A percentile compares a stretch with the other conserved stretches of the same genome.
Evolutionary conservation across 805 yeast genomes (phyloP).

Genomic region (Zygosaccharomyces siamensis): DNA sequence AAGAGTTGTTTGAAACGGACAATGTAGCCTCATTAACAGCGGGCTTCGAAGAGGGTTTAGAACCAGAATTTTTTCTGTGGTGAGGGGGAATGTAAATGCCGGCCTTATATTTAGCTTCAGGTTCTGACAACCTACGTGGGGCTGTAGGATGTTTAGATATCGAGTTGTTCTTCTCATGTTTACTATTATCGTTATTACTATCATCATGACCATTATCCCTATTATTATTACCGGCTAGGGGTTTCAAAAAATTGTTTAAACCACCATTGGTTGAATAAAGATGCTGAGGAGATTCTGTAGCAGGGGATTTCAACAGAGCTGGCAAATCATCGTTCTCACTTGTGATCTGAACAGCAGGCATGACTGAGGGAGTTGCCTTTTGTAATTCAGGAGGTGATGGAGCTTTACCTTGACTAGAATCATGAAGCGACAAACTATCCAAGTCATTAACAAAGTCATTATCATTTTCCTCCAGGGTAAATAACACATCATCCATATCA

Average conservation of each 20-base stretch:
- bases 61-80: conserved; percentile 39
- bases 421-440: conserved; percentile 22
- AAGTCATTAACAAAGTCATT: conserved; percentile 28
- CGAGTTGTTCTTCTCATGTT: neutral
- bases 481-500: conserved; percentile 33
- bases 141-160: neutral
- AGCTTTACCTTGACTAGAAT: neutral
- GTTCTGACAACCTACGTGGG: conserved; percentile 4
- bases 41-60: conserved; percentile 11
- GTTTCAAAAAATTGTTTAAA: neutral
- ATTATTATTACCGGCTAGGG: neutral
- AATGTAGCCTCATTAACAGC: conserved; percentile 22
- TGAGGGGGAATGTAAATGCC: conserved; percentile 50
- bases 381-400: conserved; percentile 2
- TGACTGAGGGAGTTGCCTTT: conserved; percentile 3
- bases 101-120: conserved; percentile 19
- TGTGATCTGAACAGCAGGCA: conserved; percentile 3
- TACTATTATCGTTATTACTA: neutral
- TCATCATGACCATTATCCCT: neutral
- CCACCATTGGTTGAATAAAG: neutral
- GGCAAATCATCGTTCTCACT: conserved; percentile 23
- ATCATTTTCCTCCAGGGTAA: conserved; percentile 35
- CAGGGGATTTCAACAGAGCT: conserved; percentile 32
- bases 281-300: conserved; percentile 5
- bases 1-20: conserved; percentile 22